Evolutionary conservation across 345 rosid genomes (phyloP), one percentile per base, ranked within the genome.

Genomic region (Eucalyptus erythrocorys): DNA sequence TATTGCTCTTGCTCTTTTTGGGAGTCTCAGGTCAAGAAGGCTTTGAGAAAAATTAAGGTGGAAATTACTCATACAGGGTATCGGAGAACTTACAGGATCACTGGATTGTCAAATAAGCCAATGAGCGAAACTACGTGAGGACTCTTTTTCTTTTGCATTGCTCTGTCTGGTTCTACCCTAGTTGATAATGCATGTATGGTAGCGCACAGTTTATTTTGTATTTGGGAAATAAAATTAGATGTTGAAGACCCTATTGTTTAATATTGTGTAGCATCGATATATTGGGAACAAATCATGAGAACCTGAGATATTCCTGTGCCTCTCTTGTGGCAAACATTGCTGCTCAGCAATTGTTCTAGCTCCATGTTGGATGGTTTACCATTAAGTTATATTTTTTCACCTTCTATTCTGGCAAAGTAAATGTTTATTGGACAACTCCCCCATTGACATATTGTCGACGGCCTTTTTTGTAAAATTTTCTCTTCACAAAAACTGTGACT

Each of bases 81-180:
- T 81, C 8, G n/a, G 1, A 93, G 50, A 87, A 92, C 88, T 40
- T 86, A 76, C 87, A 97, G 93, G 91, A 87, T 97, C 16, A 80
- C 71, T 87, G 97, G 96, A 43, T 13, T 97, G 68, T 94, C 99
- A 13, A 85, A 21, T 68, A 48, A 88, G 50, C 97, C 99, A 5
- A 66, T 92, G 49, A 91, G 68, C 87, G 88, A 89, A 27, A 64
- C 93, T 10, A 94, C 42, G 99, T 97, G 87, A 94, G 94, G 27
- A 37, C 88, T 86, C 88, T n/a, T 48, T 61, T 21, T 40, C 55
- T 68, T 59, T 22, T 51, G 30, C 34, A 76, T 34, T 64, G 64
- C 43, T 79, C 30, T 5, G 32, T 61, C 43, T 80, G 42, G 16
- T 34, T 61, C 53, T 80, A 32, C 40, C n/a, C 71, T 88, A n/a